Base-by-base conservation (phyloP, 148 eudicot genomes). In the Cornus suecica region DNA sequence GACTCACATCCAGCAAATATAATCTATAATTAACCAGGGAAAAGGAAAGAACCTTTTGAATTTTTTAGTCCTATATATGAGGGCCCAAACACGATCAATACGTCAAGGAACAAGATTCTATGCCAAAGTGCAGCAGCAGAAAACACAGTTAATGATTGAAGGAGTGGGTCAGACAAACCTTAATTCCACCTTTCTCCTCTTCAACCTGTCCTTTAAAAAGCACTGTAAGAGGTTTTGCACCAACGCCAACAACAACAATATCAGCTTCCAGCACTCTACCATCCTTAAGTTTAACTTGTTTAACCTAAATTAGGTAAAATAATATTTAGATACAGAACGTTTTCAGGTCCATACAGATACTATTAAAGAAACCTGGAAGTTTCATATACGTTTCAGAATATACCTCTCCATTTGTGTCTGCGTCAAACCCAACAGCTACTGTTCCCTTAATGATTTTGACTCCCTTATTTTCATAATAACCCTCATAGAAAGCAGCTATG, bases 181-280 rank as follows among this genome's bases (percentile, higher is more conserved):
- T 90, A 42, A 96, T 91, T 80, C 99, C 99, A 76, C 99, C 98
- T 79, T 96, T 96, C 69, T 96, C 99, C 77, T 96, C 99, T 83
- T 82, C 95, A 80, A 93, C 83, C 79, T 96, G 99, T 18, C 99
- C 99, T 78, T 96, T 96, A 79, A 96, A 91, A 66, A 93, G 80
- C 31, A 66, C 61, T 29, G 86, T 93, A 34, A 93, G 95, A 51
- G 99, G 99, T 64, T 93, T 90, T 77, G 83, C 99, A 45, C 99
- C 99, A 77, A 96, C 99, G 73, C 99, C 99, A 79, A 93, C 99
- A 71, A 96, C 87, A 74, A 96, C 98, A 29, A 96, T 91, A 76
- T 96, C 98, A 34, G 98, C 99, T 70, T 87, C 97, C 61, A 96
- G 85, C 79, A 87, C 97, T 71, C 91, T 86, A 54, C 98, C 99